Percentiles rank a stretch among this genome's conserved stretches.
Conservation (phyloP, 208 protist genomes). For the Acanthamoeba sp. region DNA sequence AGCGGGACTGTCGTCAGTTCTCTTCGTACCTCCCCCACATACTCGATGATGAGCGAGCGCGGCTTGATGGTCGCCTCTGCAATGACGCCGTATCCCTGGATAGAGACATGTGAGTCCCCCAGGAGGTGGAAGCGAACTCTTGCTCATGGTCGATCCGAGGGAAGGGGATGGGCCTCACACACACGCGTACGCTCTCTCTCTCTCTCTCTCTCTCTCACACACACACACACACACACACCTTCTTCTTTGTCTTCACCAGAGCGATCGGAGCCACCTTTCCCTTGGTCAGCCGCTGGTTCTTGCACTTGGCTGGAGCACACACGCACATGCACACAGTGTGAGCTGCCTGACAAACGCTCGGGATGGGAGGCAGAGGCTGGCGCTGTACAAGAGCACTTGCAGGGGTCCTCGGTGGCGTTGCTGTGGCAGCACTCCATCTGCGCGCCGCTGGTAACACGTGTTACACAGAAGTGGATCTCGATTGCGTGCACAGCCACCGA, state of each 20-base stretch:
- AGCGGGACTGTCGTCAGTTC: too few species aligned
- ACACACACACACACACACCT: neutral
- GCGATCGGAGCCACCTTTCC: neutral
- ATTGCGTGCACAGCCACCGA: too few species aligned
- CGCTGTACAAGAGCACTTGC: neutral
- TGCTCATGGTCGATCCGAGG: too few species aligned
- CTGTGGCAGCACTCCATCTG: neutral
- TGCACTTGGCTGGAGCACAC: neutral
- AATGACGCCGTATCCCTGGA: neutral
- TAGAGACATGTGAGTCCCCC: neutral
- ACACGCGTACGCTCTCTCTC: too few species aligned
- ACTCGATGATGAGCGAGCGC: neutral
- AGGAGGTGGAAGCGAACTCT: neutral
- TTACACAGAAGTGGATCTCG: neutral
- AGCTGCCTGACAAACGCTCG: neutral
- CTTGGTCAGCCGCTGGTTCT: conserved; percentile 5
- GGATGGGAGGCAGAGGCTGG: neutral
- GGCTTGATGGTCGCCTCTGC: neutral
- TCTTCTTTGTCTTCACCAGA: neutral
- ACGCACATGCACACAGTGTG: neutral
- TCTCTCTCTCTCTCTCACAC: too few species aligned
- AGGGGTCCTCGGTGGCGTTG: neutral
- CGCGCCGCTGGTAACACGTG: neutral
- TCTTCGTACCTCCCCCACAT: neutral
- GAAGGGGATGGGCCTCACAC: too few species aligned